Base-by-base conservation (phyloP, 768 basidiomycete genomes). In the Boletus edulis region DNA sequence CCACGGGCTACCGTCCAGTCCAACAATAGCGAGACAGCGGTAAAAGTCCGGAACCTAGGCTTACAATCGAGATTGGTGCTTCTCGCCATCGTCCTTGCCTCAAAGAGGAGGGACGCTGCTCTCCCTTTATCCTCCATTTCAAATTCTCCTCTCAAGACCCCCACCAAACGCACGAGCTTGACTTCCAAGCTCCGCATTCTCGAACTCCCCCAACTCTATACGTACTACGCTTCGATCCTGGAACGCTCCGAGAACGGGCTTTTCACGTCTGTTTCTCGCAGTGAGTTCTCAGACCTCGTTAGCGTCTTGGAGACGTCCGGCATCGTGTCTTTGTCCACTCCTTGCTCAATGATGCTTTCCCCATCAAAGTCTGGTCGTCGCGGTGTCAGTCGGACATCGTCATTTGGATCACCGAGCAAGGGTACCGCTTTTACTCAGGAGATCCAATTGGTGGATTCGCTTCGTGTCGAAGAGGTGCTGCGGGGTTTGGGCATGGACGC, bases 251-350 rank as follows among this genome's bases (percentile, higher is more conserved):
- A 81, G 20, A 74, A 72, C 15, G 79, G 78, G 15, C 66, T 81
- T 5, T 86, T 90, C 57, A 72, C 79, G 3, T 76, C 86, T 4
- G 88, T 87, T 2, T 88, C 86, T 11, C 78, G 87, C 10, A 88
- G 81, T 65, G 90, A 92, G 62, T 91, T 94, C 59, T 74, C 77
- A 0, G 91, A 94, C 60, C 75, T 93, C 4, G 63, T 88, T 1
- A 79, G 81, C 24, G 73, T 92, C 46, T 72, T 94, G 37, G 91
- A 94, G 70, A 88, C 86, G 4, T 78, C 81, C 8, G 91, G 91
- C 3, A 74, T 90, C 8, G 71, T 87, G 10, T 74, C 77, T 0
- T 59, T 58, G n/a, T 61, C 46, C 59, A 79, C 4, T 72, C 12
- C 73, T 67, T 51, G 66, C 56, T 49, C 66, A 49, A 56, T 62